Conservation (phyloP, 208 protist genomes). For the Trypanosoma mega region DNA sequence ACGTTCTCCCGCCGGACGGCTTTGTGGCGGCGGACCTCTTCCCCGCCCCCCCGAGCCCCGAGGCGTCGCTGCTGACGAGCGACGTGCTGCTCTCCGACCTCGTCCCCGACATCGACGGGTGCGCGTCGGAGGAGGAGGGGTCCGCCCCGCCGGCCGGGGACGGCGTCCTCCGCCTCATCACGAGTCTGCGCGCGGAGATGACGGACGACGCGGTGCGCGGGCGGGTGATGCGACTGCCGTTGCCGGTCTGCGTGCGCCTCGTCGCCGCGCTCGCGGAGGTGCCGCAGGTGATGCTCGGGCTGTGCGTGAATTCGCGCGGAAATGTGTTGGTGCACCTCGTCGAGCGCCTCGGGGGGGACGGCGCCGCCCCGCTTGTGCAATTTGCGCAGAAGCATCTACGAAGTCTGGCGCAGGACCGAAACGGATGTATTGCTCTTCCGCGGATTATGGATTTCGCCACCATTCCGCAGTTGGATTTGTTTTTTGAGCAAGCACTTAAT, state of each 20-base stretch:
- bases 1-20: no score
- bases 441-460: constrained; percentile 1
- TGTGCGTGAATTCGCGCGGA: background rate
- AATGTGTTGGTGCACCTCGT: constrained; percentile 9
- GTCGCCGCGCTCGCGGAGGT: background rate
- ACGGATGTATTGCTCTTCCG: constrained; percentile 10
- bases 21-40: no score
- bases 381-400: background rate
- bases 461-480: background rate
- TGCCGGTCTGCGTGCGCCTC: background rate
- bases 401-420: background rate
- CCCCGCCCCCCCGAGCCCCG: no score
- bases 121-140: background rate
- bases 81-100: background rate
- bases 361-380: background rate
- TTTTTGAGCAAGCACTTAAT: background rate
- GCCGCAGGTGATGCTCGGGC: background rate
- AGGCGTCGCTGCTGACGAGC: background rate
- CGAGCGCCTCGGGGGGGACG: constrained; percentile 5
- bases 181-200: constrained; percentile 4
- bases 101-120: background rate
- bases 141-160: no score
- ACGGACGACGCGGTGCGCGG: constrained; percentile 1
- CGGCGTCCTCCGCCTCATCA: background rate
- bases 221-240: background rate